Base-by-base conservation (phyloP, 1,284 basidiomycete genomes). In the Cystobasidiaceae sp. region DNA sequence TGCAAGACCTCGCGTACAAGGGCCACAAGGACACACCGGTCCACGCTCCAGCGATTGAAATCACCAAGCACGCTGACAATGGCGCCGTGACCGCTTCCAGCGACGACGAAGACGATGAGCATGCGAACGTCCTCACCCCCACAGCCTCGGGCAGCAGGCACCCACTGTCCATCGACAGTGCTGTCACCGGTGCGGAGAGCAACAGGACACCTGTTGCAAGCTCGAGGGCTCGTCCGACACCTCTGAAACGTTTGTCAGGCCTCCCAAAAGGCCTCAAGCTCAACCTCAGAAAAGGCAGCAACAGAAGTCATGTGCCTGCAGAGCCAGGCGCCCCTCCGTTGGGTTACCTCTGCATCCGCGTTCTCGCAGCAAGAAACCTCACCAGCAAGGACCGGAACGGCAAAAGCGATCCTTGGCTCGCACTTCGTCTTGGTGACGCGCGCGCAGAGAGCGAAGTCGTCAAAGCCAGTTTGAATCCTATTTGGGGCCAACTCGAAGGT, bases 381-480 rank as follows among this genome's bases (percentile, higher is more conserved):
- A 55, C 59, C n/a, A 57, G 51, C 52, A 81, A 80, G 72, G 82
- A 82, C 73, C 73, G 79, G 19, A 79, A 78, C 51, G 81, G 81
- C 28, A 48, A 70, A 28, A 70, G 67, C 9, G 76, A 78, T 62
- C 76, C 77, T 5, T 77, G 72, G 56, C 67, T 75, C 60, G 69
- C 71, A 52, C 68, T 77, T 56, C 69, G 74, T 51, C 66, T 67
- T 32, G 70, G 63, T 9, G 49, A 51, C 6, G 49, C 51, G 13
- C 37, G 52, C 0, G 37, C 49, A 32, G 37, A 44, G n/a, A 28
- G 19, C 30, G 68, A 51, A 19, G 44, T 59, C 44, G 46, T 50
- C 51, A 54, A 46, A 48, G 43, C 27, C 9, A 34, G 8, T n/a
- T 75, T 88, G n/a, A 87, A 89, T 72, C 93, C 93, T 0, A 77